These are phyloP conservation scores for Terana coerulea DNA, from an alignment of 768 basidiomycete genomes.

Conservation along the genomic window DNA sequence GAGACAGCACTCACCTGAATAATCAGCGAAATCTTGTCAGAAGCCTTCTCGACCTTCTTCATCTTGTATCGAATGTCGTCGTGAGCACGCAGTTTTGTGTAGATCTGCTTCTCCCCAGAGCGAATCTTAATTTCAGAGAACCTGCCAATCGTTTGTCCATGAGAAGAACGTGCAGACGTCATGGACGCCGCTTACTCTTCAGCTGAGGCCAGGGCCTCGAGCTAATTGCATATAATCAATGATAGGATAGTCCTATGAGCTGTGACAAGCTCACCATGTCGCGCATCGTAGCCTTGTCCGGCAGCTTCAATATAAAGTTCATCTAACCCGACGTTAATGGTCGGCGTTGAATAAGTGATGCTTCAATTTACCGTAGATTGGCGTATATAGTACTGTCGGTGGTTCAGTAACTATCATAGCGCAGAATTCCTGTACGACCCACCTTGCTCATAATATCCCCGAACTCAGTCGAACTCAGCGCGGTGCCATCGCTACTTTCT, in stretches of 20 bases:
- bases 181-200: slow-evolving; percentile 71
- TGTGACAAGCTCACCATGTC: slow-evolving; percentile 54
- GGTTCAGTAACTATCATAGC: background rate
- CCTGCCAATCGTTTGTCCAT: too few relatives aligned
- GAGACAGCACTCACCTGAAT: slow-evolving; percentile 53
- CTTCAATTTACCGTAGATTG: slow-evolving; percentile 52
- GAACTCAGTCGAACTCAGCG: slow-evolving; percentile 62
- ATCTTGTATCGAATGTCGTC: slow-evolving; percentile 78
- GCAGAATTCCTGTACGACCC: slow-evolving; percentile 11
- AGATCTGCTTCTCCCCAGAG: slow-evolving; percentile 69
- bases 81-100: slow-evolving; percentile 66
- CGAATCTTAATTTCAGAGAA: slow-evolving; percentile 67
- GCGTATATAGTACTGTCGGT: slow-evolving; percentile 65
- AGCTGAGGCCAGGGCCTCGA: slow-evolving; percentile 60
- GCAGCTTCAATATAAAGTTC: slow-evolving; percentile 57
- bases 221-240: slow-evolving; percentile 31
- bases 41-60: slow-evolving; percentile 63
- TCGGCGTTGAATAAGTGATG: background rate
- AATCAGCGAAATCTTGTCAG: slow-evolving; percentile 78
- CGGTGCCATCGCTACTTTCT: slow-evolving; percentile 32
- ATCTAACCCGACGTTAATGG: slow-evolving; percentile 43
- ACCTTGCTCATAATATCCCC: slow-evolving; percentile 90
- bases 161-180: too few relatives aligned
- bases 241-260: slow-evolving; percentile 6
- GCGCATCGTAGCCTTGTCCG: slow-evolving; percentile 49